A percentile compares a stretch with the other conserved stretches of the same genome.
Evolutionary conservation across 2,329 filamentous ascomycete genomes (phyloP).

Genomic region (Aspergillus sp.): DNA sequence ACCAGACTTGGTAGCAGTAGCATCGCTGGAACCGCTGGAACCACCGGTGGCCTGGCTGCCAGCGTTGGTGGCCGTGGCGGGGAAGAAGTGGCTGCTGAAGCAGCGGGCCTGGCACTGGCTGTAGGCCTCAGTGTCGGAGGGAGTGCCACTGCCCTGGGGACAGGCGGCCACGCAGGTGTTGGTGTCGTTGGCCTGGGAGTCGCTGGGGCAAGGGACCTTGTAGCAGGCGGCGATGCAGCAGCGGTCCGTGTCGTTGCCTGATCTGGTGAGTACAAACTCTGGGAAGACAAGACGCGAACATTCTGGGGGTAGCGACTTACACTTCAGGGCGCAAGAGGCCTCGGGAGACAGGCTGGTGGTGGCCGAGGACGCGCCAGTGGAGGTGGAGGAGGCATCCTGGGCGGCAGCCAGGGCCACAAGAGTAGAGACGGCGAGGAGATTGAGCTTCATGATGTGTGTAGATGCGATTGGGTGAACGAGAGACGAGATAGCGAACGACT

Average conservation of each 20-base stretch:
- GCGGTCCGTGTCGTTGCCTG: constrained; percentile 44
- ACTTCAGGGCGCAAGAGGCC: constrained; percentile 34
- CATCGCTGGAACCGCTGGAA: constrained; percentile 16
- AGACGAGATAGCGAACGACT: constrained; percentile 9
- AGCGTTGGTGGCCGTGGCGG: constrained; percentile 23
- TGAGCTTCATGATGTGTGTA: constrained; percentile 40
- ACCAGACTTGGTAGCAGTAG: constrained; percentile 12
- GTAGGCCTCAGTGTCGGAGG: constrained; percentile 45
- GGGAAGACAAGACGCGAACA: not conserved
- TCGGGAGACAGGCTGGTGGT: constrained; percentile 33
- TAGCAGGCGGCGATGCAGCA: constrained; percentile 53
- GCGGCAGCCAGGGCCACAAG: constrained; percentile 46
- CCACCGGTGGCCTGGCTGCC: constrained; percentile 15
- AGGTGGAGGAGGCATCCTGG: constrained; percentile 26
- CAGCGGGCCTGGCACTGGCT: constrained; percentile 49
- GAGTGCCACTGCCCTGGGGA: constrained; percentile 51
- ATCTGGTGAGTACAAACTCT: no score
- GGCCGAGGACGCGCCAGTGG: constrained; percentile 25
- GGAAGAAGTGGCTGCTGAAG: constrained; percentile 50
- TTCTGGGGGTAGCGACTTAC: constrained; percentile 19
- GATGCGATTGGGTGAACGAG: not conserved
- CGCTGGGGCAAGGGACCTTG: constrained; percentile 51
- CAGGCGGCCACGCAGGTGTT: constrained; percentile 52
- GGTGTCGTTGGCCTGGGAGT: constrained; percentile 49
- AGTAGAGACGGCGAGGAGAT: constrained; percentile 42